Evolutionary conservation across 441 rosid genomes (phyloP).

Genomic region (Brassica hybrid): DNA sequence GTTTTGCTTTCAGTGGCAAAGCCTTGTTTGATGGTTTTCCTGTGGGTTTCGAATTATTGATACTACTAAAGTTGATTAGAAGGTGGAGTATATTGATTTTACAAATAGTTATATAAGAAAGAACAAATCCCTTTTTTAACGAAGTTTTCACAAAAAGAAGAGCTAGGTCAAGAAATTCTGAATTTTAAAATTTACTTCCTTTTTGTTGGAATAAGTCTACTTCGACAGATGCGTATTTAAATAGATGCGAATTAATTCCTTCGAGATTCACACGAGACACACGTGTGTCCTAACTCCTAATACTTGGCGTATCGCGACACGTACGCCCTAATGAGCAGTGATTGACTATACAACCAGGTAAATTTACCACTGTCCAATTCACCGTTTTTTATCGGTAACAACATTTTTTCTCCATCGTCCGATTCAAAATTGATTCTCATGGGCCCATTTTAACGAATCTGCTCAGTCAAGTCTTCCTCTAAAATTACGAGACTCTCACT

Average conservation of each 20-base stretch:
- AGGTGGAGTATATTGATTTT: not conserved
- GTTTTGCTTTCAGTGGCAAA: conserved; percentile 19
- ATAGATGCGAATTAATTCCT: not conserved
- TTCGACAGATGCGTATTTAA: not conserved
- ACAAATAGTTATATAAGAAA: not conserved
- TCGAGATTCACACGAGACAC: conserved; percentile 18
- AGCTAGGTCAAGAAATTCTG: not conserved
- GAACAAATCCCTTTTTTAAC: not conserved
- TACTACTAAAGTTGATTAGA: not conserved
- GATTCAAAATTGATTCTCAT: conserved; percentile 16
- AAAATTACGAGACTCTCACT: no score
- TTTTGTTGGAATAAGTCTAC: no score
- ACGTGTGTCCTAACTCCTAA: conserved; percentile 20
- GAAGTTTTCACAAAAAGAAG: not conserved
- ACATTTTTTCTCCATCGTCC: conserved; percentile 3
- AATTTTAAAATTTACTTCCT: no score
- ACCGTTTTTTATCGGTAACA: not conserved
- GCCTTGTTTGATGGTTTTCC: conserved; percentile 12
- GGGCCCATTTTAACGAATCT: conserved; percentile 21
- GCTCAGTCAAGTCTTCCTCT: conserved; percentile 23
- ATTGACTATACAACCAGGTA: conserved; percentile 11
- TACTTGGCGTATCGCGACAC: conserved; percentile 24
- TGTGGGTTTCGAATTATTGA: not conserved
- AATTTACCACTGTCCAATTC: conserved; percentile 6
- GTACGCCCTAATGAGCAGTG: conserved; percentile 22